These are phyloP conservation scores for Penicillium herquei DNA, from an alignment of 495 filamentous ascomycete species.

Conservation along the genomic window DNA sequence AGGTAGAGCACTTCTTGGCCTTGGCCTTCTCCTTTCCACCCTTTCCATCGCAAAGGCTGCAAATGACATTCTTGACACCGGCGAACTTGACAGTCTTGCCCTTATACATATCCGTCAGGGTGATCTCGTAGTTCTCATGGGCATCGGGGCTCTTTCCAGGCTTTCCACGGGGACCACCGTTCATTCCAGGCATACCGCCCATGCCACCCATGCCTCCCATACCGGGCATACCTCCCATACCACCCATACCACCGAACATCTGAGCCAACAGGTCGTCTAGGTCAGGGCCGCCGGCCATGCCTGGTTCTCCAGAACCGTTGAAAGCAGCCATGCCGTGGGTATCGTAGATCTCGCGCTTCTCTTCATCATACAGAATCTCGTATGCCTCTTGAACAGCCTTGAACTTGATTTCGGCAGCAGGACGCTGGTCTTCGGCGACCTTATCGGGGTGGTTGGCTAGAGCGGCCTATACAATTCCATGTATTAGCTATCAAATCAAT, in stretches of 20 bases:
- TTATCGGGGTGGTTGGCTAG: slow-evolving; percentile 92
- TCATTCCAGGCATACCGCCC: slow-evolving; percentile 56
- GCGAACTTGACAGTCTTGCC: slow-evolving; percentile 96
- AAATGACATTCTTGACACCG: slow-evolving; percentile 89
- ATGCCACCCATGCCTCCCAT: slow-evolving; percentile 55
- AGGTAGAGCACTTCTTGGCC: slow-evolving; percentile 78
- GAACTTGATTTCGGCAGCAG: slow-evolving; percentile 82
- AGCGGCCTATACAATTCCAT: slow-evolving; percentile 60
- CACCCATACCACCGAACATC: slow-evolving; percentile 77
- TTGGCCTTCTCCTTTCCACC: slow-evolving; percentile 93
- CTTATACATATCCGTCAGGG: slow-evolving; percentile 92
- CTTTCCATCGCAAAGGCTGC: slow-evolving; percentile 78
- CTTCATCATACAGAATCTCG: slow-evolving; percentile 94
- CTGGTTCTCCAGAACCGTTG: slow-evolving; percentile 63
- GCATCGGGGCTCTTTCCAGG: slow-evolving; percentile 76
- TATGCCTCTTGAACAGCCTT: slow-evolving; percentile 91
- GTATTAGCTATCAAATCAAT: slow-evolving; percentile 9
- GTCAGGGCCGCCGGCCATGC: slow-evolving; percentile 68
- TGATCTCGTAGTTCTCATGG: slow-evolving; percentile 86
- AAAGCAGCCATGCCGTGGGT: slow-evolving; percentile 95
- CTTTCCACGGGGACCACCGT: slow-evolving; percentile 48
- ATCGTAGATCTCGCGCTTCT: slow-evolving; percentile 89
- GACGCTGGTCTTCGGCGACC: slow-evolving; percentile 82
- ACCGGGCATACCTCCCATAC: slow-evolving; percentile 53
- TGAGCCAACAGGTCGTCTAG: slow-evolving; percentile 87